phyloP scores from a whole-genome alignment of 805 yeast genomes.

The Clavispora fructus region DNA sequence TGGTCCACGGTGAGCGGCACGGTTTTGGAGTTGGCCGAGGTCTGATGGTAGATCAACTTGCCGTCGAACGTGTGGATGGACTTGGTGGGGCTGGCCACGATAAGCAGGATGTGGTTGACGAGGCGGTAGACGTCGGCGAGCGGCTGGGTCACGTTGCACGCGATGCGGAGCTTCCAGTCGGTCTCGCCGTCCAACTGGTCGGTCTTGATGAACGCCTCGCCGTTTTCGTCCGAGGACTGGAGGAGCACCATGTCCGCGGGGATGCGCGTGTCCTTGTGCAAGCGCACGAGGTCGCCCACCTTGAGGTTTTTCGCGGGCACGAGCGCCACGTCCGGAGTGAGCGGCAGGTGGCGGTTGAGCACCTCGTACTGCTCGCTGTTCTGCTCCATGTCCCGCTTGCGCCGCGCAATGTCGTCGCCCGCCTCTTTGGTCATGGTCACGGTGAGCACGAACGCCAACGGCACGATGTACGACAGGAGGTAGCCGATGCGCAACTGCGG shows the following conservation, averaged over 20 bases:
- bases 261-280: constrained; percentile 77
- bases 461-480: constrained; percentile 86
- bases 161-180: constrained; percentile 92
- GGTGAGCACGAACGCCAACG: constrained; percentile 83
- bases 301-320: constrained; percentile 54
- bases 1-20: constrained; percentile 78
- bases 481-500: constrained; percentile 92
- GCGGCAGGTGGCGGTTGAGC: constrained; percentile 25
- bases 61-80: constrained; percentile 81
- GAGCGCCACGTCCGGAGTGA: constrained; percentile 24
- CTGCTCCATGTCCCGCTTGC: constrained; percentile 85
- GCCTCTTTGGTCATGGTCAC: constrained; percentile 97
- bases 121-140: constrained; percentile 44
- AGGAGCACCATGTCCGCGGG: constrained; percentile 91
- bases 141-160: constrained; percentile 66
- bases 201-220: constrained; percentile 87
- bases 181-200: constrained; percentile 99
- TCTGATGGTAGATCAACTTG: constrained; percentile 49
- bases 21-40: constrained; percentile 35
- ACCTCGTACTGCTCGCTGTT: constrained; percentile 81
- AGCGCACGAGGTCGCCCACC: constrained; percentile 80
- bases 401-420: constrained; percentile 83
- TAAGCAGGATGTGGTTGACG: constrained; percentile 42
- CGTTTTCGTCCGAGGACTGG: constrained; percentile 66
- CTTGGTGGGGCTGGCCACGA: constrained; percentile 83